Evolutionary conservation across 192 early-diverging fungal genomes (phyloP).

Genomic region (Coemansia sp.): DNA sequence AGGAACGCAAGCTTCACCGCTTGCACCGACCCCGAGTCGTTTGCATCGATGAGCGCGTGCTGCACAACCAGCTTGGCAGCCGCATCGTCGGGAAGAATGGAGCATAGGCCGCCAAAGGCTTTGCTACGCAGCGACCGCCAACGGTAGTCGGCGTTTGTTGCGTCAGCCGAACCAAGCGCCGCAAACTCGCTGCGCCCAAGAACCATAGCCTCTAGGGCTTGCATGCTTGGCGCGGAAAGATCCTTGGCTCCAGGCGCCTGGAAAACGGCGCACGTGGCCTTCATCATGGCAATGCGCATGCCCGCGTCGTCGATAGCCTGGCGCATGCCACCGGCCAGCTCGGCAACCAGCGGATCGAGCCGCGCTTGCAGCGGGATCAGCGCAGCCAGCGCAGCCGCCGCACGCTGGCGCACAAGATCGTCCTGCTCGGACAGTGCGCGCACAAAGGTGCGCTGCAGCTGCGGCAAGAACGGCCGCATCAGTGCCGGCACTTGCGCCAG

Average conservation of each 20-base stretch:
- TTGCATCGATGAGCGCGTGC: constrained; percentile 12
- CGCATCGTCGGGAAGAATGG: constrained; percentile 19
- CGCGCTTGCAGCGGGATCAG: constrained; percentile 47
- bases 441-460: constrained; percentile 96
- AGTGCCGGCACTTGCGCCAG: constrained; percentile 83
- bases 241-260: constrained; percentile 28
- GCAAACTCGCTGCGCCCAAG: constrained; percentile 4
- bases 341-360: constrained; percentile 50
- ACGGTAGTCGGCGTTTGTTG: constrained; percentile 16
- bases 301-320: constrained; percentile 19
- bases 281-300: constrained; percentile 38
- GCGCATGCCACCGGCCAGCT: constrained; percentile 22
- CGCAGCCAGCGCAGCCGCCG: constrained; percentile 74
- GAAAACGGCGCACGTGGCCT: constrained; percentile 35
- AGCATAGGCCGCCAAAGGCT: constrained; percentile 42
- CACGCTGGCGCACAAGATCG: constrained; percentile 78
- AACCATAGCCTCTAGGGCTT: constrained; percentile 35
- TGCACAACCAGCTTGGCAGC: constrained; percentile 24
- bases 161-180: neutral
- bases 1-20: constrained; percentile 76
- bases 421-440: constrained; percentile 81
- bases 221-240: constrained; percentile 32
- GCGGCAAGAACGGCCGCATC: constrained; percentile 96
- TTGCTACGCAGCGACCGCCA: constrained; percentile 35
- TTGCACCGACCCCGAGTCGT: constrained; percentile 40